Conservation (phyloP, 2,329 filamentous ascomycete species). For the Fusarium tuaranense region DNA sequence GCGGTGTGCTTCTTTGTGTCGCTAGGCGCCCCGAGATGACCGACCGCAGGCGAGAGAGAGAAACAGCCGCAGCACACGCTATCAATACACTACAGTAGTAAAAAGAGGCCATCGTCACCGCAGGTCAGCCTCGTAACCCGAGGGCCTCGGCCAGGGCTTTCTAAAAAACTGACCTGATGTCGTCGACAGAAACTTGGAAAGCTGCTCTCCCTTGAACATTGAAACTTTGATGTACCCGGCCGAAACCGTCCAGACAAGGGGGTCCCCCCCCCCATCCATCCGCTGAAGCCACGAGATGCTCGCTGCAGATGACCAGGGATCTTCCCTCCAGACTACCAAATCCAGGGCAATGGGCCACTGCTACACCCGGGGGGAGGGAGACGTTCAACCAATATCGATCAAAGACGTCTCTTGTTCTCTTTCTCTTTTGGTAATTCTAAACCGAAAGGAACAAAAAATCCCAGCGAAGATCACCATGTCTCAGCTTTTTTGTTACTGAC, state of each 20-base stretch:
- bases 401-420: background rate
- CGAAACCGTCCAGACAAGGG: slow-evolving; percentile 8
- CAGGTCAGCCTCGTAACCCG: background rate
- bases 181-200: background rate
- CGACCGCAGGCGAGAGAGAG: background rate
- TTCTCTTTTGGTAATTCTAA: background rate
- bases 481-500: background rate
- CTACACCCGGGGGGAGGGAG: background rate
- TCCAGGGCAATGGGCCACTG: slow-evolving; percentile 14
- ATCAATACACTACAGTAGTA: background rate
- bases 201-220: background rate
- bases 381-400: slow-evolving; percentile 10
- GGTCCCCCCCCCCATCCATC: no score
- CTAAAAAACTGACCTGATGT: background rate
- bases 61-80: background rate
- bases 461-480: background rate
- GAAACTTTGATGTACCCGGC: background rate
- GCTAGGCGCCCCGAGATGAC: background rate
- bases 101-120: background rate
- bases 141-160: background rate
- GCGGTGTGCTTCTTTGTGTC: background rate
- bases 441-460: background rate
- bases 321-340: slow-evolving; percentile 15
- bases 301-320: slow-evolving; percentile 16
- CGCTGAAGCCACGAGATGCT: slow-evolving; percentile 6